phyloP scores from a whole-genome alignment of 208 protist genomes.

The Trypanosoma theileri region DNA sequence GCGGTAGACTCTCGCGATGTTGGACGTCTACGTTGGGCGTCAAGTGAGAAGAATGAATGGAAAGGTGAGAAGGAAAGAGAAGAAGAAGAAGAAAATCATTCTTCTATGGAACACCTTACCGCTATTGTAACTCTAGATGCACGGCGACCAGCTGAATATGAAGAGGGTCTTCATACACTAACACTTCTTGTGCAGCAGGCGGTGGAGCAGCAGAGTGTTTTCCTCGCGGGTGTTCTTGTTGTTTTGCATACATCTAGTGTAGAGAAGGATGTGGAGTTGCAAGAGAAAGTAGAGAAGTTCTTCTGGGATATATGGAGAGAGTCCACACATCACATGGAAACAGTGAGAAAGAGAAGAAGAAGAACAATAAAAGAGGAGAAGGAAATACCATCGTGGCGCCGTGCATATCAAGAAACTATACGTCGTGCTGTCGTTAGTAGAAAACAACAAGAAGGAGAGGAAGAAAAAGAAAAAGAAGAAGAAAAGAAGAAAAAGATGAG shows the following conservation, averaged over 20 bases:
- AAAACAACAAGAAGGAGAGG: neutral
- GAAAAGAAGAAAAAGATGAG: no score
- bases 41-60: neutral
- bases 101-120: constrained; percentile 12
- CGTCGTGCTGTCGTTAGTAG: neutral
- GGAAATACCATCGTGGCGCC: constrained; percentile 12
- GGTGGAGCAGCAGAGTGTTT: constrained; percentile 4
- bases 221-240: constrained; percentile 26
- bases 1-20: constrained; percentile 24
- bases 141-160: constrained; percentile 3
- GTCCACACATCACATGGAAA: neutral
- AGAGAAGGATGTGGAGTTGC: constrained; percentile 8
- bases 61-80: neutral
- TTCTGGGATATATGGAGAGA: constrained; percentile 22
- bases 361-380: neutral
- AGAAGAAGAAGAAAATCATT: neutral
- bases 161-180: constrained; percentile 19
- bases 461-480: no score
- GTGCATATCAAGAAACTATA: constrained; percentile 24
- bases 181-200: constrained; percentile 12
- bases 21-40: constrained; percentile 5
- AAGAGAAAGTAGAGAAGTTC: constrained; percentile 11
- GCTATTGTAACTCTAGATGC: constrained; percentile 27
- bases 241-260: constrained; percentile 7
- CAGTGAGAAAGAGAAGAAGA: neutral